A percentile compares a stretch with the other conserved stretches of the same genome.
Evolutionary conservation across 352 stramenopile species (phyloP).

Genomic region (Phytophthora macrochlamydospora): DNA sequence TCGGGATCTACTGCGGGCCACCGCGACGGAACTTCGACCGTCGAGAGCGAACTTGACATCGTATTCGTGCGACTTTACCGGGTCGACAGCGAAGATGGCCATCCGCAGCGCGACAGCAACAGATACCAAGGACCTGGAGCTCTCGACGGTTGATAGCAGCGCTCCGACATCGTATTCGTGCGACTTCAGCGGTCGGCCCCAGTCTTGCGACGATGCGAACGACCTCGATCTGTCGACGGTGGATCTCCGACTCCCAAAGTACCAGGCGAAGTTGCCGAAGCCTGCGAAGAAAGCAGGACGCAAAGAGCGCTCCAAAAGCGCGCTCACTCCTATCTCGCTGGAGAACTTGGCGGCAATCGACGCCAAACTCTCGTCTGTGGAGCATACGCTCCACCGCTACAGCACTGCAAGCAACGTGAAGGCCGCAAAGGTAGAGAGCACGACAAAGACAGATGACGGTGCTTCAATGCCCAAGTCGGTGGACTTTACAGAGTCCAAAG

Average conservation of each 20-base stretch:
- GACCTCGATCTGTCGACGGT: constrained; percentile 16
- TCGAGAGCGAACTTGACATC: neutral
- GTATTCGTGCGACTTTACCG: constrained; percentile 3
- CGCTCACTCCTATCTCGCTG: constrained; percentile 20
- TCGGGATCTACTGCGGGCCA: no score
- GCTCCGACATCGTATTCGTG: constrained; percentile 11
- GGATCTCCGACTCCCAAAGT: constrained; percentile 25
- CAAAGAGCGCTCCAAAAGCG: constrained; percentile 10
- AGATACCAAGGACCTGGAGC: constrained; percentile 16
- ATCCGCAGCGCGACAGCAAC: neutral
- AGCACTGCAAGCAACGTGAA: neutral
- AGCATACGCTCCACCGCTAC: constrained; percentile 25
- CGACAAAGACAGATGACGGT: neutral
- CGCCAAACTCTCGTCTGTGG: constrained; percentile 17
- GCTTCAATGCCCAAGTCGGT: neutral
- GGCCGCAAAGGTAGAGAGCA: neutral
- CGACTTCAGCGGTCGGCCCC: constrained; percentile 12
- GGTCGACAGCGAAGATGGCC: neutral
- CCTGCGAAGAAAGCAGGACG: constrained; percentile 19
- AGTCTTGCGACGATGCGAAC: constrained; percentile 4
- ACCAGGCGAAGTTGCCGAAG: constrained; percentile 12
- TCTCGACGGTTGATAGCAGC: neutral
- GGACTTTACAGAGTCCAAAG: neutral
- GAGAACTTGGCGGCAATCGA: constrained; percentile 23
- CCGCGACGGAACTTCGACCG: no score